phyloP scores from a whole-genome alignment of 1,284 basidiomycete species.

The Ganoderma resinaceum region DNA sequence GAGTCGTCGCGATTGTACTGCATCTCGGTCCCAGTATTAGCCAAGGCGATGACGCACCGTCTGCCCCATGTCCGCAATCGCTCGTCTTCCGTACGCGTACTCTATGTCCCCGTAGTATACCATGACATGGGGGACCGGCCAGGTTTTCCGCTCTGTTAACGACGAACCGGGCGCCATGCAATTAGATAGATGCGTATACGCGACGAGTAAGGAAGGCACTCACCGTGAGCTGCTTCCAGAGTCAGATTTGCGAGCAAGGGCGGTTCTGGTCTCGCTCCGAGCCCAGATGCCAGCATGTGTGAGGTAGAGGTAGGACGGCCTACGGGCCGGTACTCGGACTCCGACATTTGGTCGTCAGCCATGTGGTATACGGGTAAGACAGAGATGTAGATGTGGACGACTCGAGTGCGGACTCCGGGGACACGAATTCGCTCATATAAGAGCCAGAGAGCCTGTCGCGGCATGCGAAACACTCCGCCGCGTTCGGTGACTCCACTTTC shows the following conservation, averaged over 20 bases:
- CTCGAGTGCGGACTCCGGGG: neutral
- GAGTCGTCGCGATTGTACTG: neutral
- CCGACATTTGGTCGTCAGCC: neutral
- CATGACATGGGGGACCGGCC: constrained; percentile 6
- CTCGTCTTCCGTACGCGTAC: neutral
- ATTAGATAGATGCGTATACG: neutral
- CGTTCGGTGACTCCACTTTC: neutral
- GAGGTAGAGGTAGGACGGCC: neutral
- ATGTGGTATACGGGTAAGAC: neutral
- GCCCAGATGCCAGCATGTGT: neutral
- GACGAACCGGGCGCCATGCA: neutral
- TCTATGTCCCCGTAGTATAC: neutral
- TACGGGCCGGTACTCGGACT: neutral
- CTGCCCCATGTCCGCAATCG: neutral
- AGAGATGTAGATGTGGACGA: neutral
- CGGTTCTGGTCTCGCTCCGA: neutral
- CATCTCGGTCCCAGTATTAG: neutral
- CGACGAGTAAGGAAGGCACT: neutral
- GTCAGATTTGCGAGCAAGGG: neutral
- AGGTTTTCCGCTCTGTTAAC: neutral
- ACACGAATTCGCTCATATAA: neutral
- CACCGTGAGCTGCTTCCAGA: neutral
- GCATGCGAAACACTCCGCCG: neutral
- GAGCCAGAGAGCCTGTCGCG: neutral
- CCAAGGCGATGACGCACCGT: neutral